A percentile compares a stretch with the other conserved stretches of the same genome.
phyloP scores from a whole-genome alignment of 1,139 yeast species.

The Ogataea hybrid region DNA sequence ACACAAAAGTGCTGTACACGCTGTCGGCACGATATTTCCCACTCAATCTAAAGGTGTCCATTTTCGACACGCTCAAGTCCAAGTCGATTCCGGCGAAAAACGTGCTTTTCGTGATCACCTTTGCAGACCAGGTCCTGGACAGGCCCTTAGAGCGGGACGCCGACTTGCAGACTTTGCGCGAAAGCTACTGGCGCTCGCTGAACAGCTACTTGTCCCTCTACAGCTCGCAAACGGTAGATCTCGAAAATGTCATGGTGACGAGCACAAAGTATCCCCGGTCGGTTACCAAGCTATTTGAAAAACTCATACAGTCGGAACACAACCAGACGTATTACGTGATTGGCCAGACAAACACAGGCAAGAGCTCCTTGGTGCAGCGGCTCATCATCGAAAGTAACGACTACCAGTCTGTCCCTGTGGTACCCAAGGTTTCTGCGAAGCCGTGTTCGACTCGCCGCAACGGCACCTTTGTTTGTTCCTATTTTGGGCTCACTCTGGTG shows the following conservation, averaged over 20 bases:
- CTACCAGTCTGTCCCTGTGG: background rate
- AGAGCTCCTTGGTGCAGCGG: conserved; percentile 9
- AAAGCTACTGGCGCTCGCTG: conserved; percentile 2
- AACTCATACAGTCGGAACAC: background rate
- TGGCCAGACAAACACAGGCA: conserved; percentile 22
- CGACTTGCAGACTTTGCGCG: background rate
- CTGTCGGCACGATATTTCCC: conserved; percentile 21
- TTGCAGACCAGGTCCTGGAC: conserved; percentile 14
- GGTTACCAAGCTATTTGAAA: conserved; percentile 6
- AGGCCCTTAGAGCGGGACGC: background rate
- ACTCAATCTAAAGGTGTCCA: conserved; percentile 9
- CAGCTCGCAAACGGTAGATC: background rate
- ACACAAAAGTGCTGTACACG: conserved; percentile 15
- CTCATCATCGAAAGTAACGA: conserved; percentile 10
- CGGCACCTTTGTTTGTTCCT: conserved; percentile 3
- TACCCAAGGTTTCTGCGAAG: conserved; percentile 8
- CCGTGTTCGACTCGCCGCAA: conserved; percentile 15
- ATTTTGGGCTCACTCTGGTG: conserved; percentile 10
- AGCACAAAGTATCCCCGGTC: conserved; percentile 6
- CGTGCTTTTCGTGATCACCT: conserved; percentile 16
- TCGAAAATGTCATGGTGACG: conserved; percentile 8
- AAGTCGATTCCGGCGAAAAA: conserved; percentile 3
- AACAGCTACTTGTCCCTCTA: conserved; percentile 7
- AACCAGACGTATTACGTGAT: conserved; percentile 14
- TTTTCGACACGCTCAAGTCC: conserved; percentile 3